phyloP scores from a whole-genome alignment of 2,329 filamentous ascomycete species.

The Diaporthe eres region DNA sequence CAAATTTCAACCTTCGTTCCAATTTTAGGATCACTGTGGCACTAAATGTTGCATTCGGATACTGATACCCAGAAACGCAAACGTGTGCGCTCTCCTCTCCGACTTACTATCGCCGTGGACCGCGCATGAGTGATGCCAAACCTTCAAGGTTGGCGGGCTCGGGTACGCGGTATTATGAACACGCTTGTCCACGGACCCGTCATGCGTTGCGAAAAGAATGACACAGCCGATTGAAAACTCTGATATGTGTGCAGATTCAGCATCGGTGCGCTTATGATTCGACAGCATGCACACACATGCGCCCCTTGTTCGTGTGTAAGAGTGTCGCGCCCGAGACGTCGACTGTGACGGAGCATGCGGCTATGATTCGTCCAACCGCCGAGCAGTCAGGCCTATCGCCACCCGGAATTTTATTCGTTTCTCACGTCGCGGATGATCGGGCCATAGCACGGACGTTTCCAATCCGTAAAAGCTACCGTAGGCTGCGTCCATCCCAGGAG shows the following conservation, averaged over 20 bases:
- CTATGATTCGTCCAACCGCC: constrained; percentile 6
- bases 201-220: background rate
- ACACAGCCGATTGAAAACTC: background rate
- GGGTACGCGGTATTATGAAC: background rate
- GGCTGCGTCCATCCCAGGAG: constrained; percentile 6
- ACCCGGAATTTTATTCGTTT: background rate
- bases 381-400: constrained; percentile 2
- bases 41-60: background rate
- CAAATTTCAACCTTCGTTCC: background rate
- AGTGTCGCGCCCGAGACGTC: constrained; percentile 24
- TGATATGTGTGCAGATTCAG: background rate
- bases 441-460: constrained; percentile 12
- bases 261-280: constrained; percentile 4
- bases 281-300: background rate
- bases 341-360: constrained; percentile 22
- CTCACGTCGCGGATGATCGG: background rate
- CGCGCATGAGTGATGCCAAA: background rate
- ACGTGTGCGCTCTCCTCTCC: background rate
- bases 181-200: constrained; percentile 10
- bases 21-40: background rate
- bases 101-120: no score
- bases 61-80: no score
- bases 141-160: background rate
- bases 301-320: background rate
- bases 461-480: background rate